Base-by-base conservation (phyloP, 208 protist species). In the Jaenimonas drosophilae region DNA sequence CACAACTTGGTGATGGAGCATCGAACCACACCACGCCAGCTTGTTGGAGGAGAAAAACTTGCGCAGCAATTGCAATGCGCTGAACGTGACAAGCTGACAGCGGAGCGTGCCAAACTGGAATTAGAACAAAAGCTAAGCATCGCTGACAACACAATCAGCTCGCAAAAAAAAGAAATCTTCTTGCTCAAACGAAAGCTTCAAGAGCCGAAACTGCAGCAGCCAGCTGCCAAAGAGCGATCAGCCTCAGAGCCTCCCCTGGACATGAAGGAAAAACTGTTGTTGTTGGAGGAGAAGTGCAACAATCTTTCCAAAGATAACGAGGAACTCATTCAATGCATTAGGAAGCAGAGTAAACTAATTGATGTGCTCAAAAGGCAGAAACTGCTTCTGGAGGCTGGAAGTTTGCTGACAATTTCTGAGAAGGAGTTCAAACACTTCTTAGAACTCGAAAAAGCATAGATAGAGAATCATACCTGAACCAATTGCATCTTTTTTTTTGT, bases 291-390 rank as follows among this genome's bases (percentile, higher is more conserved):
- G 1, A 72, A 85, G 25, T 60, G 63, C 37, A 56, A 64, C 17
- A 47, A 45, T 30, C 58, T 96, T 1, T 28, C 50, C 20, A 32
- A 51, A 19, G 75, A 94, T 55, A 94, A 89, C 58, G 41, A 64
- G 23, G 86, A 93, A 24, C 38, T 97, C 12, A 30, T 94, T 4
- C 31, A 49, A n/a, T 82, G 63, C 28, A 64, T 97, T n/a, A 66
- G 68, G 36, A 96, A 94, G 31, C 89, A 96, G 58, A 68, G 64
- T 25, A 96, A 92, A 26, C 70, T 97, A 2, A 95, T 97, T 21
- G 91, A 96, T 58, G 59, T 93, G 2, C 53, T 97, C 27, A 89
- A 92, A 49, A 62, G 90, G 0, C 91, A 97, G 47, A 96, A 96
- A 54, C 61, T 96, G 33, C 80, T 96, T 33, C 55, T 95, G 12